Percentiles rank a stretch among this genome's conserved stretches.
Evolutionary conservation across 2,329 filamentous ascomycete genomes (phyloP).

Genomic region (Trichoderma breve): DNA sequence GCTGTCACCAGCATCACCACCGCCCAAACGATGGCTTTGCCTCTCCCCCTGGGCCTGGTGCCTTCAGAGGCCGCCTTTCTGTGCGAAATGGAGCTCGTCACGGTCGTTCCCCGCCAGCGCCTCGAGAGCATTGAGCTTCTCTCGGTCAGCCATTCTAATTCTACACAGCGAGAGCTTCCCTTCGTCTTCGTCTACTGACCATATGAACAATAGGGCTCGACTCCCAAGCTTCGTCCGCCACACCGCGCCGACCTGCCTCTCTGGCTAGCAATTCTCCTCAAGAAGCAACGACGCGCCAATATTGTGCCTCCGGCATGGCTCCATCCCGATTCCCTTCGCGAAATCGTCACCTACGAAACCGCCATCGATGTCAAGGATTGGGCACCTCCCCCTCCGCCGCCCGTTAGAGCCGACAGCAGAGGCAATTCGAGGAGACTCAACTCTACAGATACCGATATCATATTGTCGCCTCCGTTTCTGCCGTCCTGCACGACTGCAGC

Average conservation of each 20-base stretch:
- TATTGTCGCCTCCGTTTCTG: conserved; percentile 72
- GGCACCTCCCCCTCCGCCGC: conserved; percentile 70
- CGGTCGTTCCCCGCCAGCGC: conserved; percentile 84
- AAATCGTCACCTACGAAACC: conserved; percentile 80
- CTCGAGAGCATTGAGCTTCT: conserved; percentile 84
- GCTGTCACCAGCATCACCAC: neutral
- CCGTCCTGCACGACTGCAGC: conserved; percentile 69
- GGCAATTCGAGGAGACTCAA: conserved; percentile 42
- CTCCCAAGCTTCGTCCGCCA: conserved; percentile 74
- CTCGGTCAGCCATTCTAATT: conserved; percentile 55
- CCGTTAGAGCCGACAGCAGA: conserved; percentile 48
- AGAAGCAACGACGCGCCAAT: conserved; percentile 90
- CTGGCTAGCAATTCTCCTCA: conserved; percentile 93
- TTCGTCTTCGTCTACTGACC: neutral
- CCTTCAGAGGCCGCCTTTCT: conserved; percentile 90
- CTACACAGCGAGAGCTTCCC: neutral
- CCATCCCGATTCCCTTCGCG: conserved; percentile 67
- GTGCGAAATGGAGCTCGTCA: conserved; percentile 96
- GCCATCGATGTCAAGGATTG: conserved; percentile 69
- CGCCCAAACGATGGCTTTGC: conserved; percentile 44
- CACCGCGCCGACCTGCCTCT: conserved; percentile 77
- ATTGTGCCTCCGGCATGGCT: conserved; percentile 92
- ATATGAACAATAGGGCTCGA: conserved; percentile 65
- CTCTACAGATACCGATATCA: conserved; percentile 29
- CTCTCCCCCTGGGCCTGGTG: conserved; percentile 59